Evolutionary conservation across 768 basidiomycete species (phyloP), one percentile per base, ranked within the genome.

Genomic region (Pleurotus eryngii): DNA sequence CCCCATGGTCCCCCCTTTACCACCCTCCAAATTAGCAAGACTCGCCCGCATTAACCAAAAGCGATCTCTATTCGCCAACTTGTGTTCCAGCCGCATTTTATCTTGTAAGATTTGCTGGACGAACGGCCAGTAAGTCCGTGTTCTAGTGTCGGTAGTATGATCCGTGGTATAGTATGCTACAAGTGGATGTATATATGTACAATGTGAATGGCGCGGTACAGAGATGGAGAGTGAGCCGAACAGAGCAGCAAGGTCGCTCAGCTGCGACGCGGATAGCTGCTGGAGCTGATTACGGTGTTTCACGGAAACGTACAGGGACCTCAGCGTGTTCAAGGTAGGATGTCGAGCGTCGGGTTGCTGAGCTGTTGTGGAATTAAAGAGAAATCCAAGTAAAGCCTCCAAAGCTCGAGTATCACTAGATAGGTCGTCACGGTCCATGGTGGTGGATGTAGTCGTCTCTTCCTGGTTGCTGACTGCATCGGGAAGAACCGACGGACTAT

Each of bases 41-140:
- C 71, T 63, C 11, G 78, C 79, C 35, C 70, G 77, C 80, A 88
- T 81, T 47, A 81, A 64, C 86, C 86, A 89, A 67, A 81, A 88
- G 48, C 76, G 74, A 64, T 88, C 85, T 22, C 24, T 26, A 18
- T n/a, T 46, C 24, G 63, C 66, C 42, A 80, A 63, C 7, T 57
- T 14, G 57, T 72, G 65, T 38, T 68, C 71, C n/a, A 70, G 57
- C 37, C 60, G 56, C 38, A 65, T 61, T 66, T 85, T 86, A 63
- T 80, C 77, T 37, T 64, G 67, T 7, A 73, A 74, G 9, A 87
- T 61, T 51, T 74, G 70, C 46, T 76, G 48, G 9, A 86, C 67
- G 49, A 84, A 74, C 14, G 71, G 40, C 86, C 85, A 87, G 63
- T 81, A 76, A 5, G 69, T 63, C 46, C 30, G 30, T 35, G 30